Base-by-base conservation (phyloP, 352 stramenopile genomes). In the Blastocystis sp. region DNA sequence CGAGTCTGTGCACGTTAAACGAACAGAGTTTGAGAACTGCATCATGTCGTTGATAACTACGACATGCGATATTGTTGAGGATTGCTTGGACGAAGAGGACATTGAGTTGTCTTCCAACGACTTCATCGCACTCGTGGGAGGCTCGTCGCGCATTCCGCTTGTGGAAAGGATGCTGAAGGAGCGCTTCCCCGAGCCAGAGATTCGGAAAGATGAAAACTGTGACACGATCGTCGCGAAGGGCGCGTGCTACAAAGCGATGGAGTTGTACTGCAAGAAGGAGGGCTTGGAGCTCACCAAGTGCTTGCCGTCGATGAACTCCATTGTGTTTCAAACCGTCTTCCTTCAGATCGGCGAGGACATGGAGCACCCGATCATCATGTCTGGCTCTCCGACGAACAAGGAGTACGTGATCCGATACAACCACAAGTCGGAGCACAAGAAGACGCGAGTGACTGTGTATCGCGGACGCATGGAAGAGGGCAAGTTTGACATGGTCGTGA, bases 111-210 rank as follows among this genome's bases (percentile, higher is more conserved):
- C 45, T 6, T 6, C 9, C 16, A 55, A 0, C 6, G 37, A 74
- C 37, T 26, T 24, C 19, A 35, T 74, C 21, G 63, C 10, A 21
- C 37, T 74, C 12, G 63, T 74, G 16, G 63, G 63, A 31, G 63
- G 63, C 19, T 74, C 63, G 4, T 74, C 63, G 37, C 63, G 26
- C 12, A 74, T 74, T 24, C 63, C 63, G 31, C 35, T 74, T 12
- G 63, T 51, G 31, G 19, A 39, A 29, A n/a, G 19, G 21, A 29
- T n/a, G 31, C 37, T 74, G 16, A 4, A 74, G 16, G 31, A 74
- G 21, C n/a, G n/a, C 16, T 74, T 74, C 35, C 63, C 16, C 3
- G 19, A 9, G 37, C 10, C 26, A 13, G 26, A 74, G 1, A 35
- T 74, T 55, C 26, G 63, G 4, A 39, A 31, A 35, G 26, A 74